Evolutionary conservation across 2,329 filamentous ascomycete species (phyloP), one percentile per base, ranked within the genome.

Genomic region (Hysterium pulicare): DNA sequence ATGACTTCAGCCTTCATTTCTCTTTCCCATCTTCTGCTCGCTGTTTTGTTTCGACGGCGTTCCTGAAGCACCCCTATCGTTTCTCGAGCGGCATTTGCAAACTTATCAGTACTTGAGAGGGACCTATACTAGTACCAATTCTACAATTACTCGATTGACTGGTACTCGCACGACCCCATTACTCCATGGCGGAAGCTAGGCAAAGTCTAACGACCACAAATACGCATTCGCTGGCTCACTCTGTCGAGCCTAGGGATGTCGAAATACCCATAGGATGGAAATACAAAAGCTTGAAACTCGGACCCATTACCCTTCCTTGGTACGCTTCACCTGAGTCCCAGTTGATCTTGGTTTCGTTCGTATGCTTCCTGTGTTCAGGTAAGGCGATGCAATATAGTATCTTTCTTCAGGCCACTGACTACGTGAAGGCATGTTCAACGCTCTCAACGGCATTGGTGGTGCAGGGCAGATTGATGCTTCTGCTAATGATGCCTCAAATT

Each of bases 401-500:
- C 11, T 33, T 38, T n/a, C 17, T 32, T 33, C 11, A 33, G 19
- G 21, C 11, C 10, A 28, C 45, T 54, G 21, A 53, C 11, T 7
- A 23, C 17, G 15, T 33, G 4, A 19, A 55, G 54, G 69, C 50
- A 73, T 73, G 71, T 74, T 71, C 61, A 74, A 74, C 50, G 71
- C 71, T 17, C 48, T 74, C 45, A 67, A 64, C 37, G 71, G 71
- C 17, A 64, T 74, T 44, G 71, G 71, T 21, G 71, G 71, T 24
- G 70, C 59, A 40, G 71, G 71, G 9, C 67, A 69, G 49, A 45
- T 71, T 26, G 61, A 64, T 38, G 80, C 75, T 40, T 22, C 45
- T 38, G 72, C 77, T 44, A 83, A 83, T 59, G 77, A 84, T 54
- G 78, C 83, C 56, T 42, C 54, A 4, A 83, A 79, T 58, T 79